These are phyloP conservation scores for Avena insularis DNA, from an alignment of 176 grass and related monocot genomes.

Conservation along the genomic window DNA sequence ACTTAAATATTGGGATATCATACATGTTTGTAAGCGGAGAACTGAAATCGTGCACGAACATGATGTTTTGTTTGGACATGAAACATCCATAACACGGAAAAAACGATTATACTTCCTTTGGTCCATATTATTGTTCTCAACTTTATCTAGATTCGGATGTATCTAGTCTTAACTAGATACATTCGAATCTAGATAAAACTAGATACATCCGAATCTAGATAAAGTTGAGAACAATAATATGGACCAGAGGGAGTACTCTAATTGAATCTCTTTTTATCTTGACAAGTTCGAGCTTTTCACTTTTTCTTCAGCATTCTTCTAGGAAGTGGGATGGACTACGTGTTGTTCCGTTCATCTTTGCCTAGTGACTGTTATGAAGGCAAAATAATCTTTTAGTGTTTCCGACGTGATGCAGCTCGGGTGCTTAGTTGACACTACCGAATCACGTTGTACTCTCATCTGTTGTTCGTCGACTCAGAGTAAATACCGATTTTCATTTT, in stretches of 20 bases:
- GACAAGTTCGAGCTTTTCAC: no score
- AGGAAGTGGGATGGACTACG: constrained; percentile 59
- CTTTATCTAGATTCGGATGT: no score
- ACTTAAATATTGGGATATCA: background rate
- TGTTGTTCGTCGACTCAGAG: background rate
- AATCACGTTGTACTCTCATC: background rate
- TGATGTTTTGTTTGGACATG: background rate
- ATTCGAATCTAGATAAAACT: no score
- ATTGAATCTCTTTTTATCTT: background rate
- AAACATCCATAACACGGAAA: no score
- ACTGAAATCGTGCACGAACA: background rate
- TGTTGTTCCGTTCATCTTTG: no score
- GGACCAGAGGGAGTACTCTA: background rate
- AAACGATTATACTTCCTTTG: background rate
- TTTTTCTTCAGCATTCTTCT: constrained; percentile 40
- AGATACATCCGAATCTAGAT: no score
- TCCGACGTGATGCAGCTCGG: background rate
- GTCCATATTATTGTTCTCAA: no score
- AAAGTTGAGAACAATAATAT: no score
- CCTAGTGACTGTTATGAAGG: constrained; percentile 39
- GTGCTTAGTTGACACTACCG: background rate
- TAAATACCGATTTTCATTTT: constrained; percentile 8
- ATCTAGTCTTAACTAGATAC: no score
- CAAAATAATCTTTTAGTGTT: background rate
- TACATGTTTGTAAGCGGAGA: background rate